These are phyloP conservation scores for Aspergillus pseudotamarii DNA, from an alignment of 2,329 filamentous ascomycete species.

Conservation along the genomic window DNA sequence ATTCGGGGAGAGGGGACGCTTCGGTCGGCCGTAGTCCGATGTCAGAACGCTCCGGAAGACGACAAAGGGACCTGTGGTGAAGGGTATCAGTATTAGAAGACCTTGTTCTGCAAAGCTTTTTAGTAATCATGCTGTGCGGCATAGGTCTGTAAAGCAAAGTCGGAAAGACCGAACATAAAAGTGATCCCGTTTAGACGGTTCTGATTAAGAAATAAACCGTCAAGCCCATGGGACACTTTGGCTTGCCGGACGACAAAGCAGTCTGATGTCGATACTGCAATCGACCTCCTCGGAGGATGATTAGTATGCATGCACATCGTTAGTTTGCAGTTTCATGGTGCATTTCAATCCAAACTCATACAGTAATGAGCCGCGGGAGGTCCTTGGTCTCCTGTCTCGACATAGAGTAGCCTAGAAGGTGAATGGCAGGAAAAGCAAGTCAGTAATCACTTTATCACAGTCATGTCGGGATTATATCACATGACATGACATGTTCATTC, in stretches of 20 bases:
- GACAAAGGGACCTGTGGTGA: neutral
- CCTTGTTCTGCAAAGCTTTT: neutral
- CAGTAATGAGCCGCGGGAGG: neutral
- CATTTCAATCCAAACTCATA: neutral
- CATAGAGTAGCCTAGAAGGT: neutral
- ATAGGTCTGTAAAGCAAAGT: neutral
- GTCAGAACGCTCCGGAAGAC: neutral
- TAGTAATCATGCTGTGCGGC: neutral
- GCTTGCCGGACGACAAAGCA: neutral
- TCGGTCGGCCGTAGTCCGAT: neutral
- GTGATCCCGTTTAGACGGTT: neutral
- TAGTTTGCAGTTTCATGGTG: neutral
- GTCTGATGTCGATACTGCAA: neutral
- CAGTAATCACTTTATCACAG: too few relatives aligned
- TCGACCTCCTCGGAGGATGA: neutral
- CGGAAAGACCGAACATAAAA: neutral
- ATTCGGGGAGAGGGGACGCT: neutral
- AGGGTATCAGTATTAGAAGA: neutral
- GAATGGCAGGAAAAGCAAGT: neutral
- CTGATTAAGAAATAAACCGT: neutral
- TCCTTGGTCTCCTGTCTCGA: neutral
- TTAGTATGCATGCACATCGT: neutral
- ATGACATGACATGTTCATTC: neutral
- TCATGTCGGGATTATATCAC: neutral
- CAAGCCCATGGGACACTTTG: neutral